Evolutionary conservation across 106 monocot genomes (phyloP), one percentile per base, ranked within the genome.

Genomic region (Chionographis japonica): DNA sequence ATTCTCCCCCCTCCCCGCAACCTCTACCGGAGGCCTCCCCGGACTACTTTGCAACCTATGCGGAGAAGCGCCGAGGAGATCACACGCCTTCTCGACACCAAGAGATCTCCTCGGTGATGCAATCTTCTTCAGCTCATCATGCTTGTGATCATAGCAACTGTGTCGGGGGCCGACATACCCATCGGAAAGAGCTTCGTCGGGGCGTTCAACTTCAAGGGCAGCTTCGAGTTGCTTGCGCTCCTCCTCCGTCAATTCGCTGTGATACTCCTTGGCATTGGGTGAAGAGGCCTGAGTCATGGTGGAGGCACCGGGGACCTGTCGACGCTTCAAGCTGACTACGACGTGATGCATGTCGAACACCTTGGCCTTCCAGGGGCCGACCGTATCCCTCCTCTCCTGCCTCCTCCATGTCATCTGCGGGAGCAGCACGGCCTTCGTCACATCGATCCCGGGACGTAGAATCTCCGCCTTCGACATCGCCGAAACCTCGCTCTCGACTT

Each of bases 281-380:
- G 77, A 72, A 41, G 72, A 63, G 40, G 72, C 35, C 20, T 16
- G 11, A 59, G 50, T 53, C 43, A 15, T 73, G 4, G 50, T 58
- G 42, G 66, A 52, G 27, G 82, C 79, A 36, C 74, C 82, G 2
- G 85, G 85, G 17, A 80, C 80, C 4, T 53, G 62, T 12, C 85
- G 61, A 11, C 85, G 77, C 79, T 80, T 89, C 19, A 89, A 66
- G 51, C 82, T 83, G 2, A 78, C 63, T 13, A 85, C 77, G 15
- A 82, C 85, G 60, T 85, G 63, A 54, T 80, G 82, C 89, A 89
- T 85, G 19, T 80, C 77, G 65, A 80, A 89, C 5, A 83, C 79
- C 61, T 72, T 85, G 2, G 89, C 71, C 42, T 77, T 85, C 89
- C 89, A 89, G 0, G 67, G 35, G 3, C 89, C 89, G 36, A 89